These are phyloP conservation scores for Cardamine occulta DNA, from an alignment of 345 rosid species.

Conservation along the genomic window DNA sequence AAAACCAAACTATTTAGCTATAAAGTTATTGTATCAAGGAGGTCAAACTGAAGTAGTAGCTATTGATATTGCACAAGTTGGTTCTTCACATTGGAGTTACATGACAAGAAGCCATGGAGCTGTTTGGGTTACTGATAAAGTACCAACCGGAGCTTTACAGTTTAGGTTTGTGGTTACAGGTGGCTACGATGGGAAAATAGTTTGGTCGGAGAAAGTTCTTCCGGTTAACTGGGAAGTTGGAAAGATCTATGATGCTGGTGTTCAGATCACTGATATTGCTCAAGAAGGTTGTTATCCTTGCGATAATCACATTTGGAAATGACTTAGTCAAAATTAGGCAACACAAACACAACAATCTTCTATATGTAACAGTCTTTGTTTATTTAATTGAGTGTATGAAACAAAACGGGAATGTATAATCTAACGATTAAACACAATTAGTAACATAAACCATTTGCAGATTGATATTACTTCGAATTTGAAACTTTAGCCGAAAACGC, in stretches of 20 bases:
- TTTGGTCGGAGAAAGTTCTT: slow-evolving; percentile 73
- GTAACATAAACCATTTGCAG: not conserved
- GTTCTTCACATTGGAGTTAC: slow-evolving; percentile 72
- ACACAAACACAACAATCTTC: no score
- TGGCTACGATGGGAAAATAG: slow-evolving; percentile 85
- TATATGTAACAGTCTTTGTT: not conserved
- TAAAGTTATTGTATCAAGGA: slow-evolving; percentile 81
- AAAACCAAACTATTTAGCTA: slow-evolving; percentile 70
- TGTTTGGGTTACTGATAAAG: slow-evolving; percentile 72
- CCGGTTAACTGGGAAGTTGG: slow-evolving; percentile 77
- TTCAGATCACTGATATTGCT: slow-evolving; percentile 80
- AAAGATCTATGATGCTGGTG: slow-evolving; percentile 62
- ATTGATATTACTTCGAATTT: no score
- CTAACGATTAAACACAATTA: not conserved
- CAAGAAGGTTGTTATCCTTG: slow-evolving; percentile 84
- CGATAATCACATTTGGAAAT: slow-evolving; percentile 57
- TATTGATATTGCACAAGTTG: slow-evolving; percentile 75
- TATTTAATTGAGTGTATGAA: not conserved
- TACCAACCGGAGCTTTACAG: slow-evolving; percentile 75
- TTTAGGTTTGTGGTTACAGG: slow-evolving; percentile 74
- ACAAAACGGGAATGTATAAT: not conserved
- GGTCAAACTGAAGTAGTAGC: slow-evolving; percentile 92
- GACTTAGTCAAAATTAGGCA: not conserved
- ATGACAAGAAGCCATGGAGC: slow-evolving; percentile 79
- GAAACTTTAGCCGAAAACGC: no score